Base-by-base conservation (phyloP, 163 green algal species). In the Scenedesmus sp. region DNA sequence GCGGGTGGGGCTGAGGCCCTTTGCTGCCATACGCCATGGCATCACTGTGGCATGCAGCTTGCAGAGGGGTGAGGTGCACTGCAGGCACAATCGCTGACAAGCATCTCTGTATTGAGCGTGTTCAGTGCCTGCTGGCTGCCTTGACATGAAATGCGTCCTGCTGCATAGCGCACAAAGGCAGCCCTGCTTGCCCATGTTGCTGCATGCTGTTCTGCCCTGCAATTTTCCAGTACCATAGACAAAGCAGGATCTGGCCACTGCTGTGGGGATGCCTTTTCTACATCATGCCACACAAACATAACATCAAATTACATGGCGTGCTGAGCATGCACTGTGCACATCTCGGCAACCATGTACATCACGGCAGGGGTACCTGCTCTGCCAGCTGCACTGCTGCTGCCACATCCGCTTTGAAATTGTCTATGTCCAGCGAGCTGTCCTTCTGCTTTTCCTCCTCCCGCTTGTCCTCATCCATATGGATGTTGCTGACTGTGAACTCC, bases 381-480 rank as follows among this genome's bases (percentile, higher is more conserved):
- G 95, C 94, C 9, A 96, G 54, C 20, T 92, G 89, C 85, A 95
- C 92, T 9, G 94, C 82, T 4, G 86, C 92, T 15, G 91, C 88
- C n/a, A 97, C 94, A 46, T 97, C 94, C 0, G 90, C 92, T 12
- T 94, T 93, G 34, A 97, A 92, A 82, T 96, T 97, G 23, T 85
- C 87, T 46, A 96, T 93, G 88, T 97, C 96, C 0, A 96, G 89
- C 1, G 77, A 92, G 76, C 90, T 88, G 7, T 91, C 86, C 4
- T 84, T 91, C 60, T 97, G 95, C 56, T 93, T 94, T 79, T 96
- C 94, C 85, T 95, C 91, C 13, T 96, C 94, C 26, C 92, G 84
- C 90, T 94, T 94, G 67, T 97, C 96, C 91, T 96, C 92, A 20
- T 96, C 93, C 76, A 94, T 92, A 7, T 88, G 66, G 23, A 97